These are phyloP conservation scores for Exophiala alcalophila DNA, from an alignment of 2,329 filamentous ascomycete species.

Conservation along the genomic window DNA sequence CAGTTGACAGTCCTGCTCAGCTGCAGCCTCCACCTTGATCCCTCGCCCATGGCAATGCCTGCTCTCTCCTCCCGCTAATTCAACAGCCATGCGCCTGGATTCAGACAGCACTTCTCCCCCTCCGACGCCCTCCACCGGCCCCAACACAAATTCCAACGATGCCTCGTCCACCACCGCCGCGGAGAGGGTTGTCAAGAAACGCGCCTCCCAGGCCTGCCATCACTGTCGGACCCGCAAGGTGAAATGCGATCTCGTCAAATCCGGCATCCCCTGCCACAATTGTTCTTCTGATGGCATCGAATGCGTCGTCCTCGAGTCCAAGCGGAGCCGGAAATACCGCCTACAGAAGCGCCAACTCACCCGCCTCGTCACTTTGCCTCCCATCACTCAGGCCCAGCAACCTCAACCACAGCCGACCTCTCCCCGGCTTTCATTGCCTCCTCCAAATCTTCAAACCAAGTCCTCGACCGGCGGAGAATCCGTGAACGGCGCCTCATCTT, in stretches of 20 bases:
- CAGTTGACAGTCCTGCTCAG: too few species aligned
- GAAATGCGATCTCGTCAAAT: conserved; percentile 34
- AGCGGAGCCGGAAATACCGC: conserved; percentile 24
- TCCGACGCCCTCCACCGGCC: too few species aligned
- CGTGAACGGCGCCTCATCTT: not conserved
- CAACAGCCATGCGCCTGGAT: too few species aligned
- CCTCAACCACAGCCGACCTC: conserved; percentile 3
- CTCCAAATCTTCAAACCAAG: not conserved
- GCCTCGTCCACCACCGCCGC: too few species aligned
- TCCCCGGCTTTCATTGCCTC: not conserved
- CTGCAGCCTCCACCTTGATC: too few species aligned
- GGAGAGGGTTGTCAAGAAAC: conserved; percentile 20
- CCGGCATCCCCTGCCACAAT: conserved; percentile 22
- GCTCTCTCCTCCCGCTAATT: too few species aligned
- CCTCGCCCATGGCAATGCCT: too few species aligned
- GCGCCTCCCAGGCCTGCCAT: conserved; percentile 35
- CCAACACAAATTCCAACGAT: conserved; percentile 1
- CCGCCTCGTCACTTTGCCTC: conserved; percentile 13
- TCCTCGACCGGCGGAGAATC: conserved; percentile 1
- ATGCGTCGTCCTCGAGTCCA: conserved; percentile 23
- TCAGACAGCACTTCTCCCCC: too few species aligned
- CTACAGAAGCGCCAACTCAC: conserved; percentile 25
- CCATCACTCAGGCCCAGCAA: conserved; percentile 18
- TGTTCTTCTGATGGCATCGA: conserved; percentile 23
- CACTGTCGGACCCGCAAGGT: conserved; percentile 38